A percentile compares a stretch with the other conserved stretches of the same genome.
Evolutionary conservation across 164 flowering plant species (phyloP).

Genomic region (Buxus sempervirens): DNA sequence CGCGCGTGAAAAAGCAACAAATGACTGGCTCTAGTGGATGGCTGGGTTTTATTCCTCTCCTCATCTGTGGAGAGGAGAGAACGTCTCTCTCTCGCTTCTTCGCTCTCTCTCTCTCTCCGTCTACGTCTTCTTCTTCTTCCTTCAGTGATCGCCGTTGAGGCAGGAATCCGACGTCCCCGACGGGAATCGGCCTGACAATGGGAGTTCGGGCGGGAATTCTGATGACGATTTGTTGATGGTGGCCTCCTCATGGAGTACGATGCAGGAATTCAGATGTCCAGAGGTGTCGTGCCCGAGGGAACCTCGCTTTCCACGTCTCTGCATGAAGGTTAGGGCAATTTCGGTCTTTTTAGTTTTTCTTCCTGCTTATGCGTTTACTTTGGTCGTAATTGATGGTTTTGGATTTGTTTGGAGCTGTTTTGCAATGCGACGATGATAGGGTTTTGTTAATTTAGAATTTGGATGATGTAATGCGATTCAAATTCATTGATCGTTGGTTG

Average conservation of each 20-base stretch:
- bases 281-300: slow-evolving; percentile 38
- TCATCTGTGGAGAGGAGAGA: slow-evolving; percentile 47
- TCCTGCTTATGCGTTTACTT: too few species aligned
- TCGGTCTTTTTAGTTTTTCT: too few species aligned
- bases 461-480: too few species aligned
- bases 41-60: slow-evolving; percentile 35
- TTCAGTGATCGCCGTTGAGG: slow-evolving; percentile 3
- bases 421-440: too few species aligned
- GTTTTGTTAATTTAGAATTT: too few species aligned
- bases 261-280: slow-evolving; percentile 49
- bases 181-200: slow-evolving; percentile 9
- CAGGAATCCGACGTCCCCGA: background rate
- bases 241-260: slow-evolving; percentile 41
- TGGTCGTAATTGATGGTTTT: too few species aligned
- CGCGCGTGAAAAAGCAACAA: slow-evolving; percentile 12
- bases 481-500: too few species aligned
- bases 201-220: slow-evolving; percentile 15
- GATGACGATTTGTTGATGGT: slow-evolving; percentile 20
- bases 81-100: slow-evolving; percentile 10
- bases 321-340: slow-evolving; percentile 42
- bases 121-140: slow-evolving; percentile 8
- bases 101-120: slow-evolving; percentile 4
- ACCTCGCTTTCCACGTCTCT: slow-evolving; percentile 42
- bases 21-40: slow-evolving; percentile 24
- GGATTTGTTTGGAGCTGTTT: too few species aligned